phyloP scores from a whole-genome alignment of 2,329 filamentous ascomycete genomes.

The Trichoderma sp. region DNA sequence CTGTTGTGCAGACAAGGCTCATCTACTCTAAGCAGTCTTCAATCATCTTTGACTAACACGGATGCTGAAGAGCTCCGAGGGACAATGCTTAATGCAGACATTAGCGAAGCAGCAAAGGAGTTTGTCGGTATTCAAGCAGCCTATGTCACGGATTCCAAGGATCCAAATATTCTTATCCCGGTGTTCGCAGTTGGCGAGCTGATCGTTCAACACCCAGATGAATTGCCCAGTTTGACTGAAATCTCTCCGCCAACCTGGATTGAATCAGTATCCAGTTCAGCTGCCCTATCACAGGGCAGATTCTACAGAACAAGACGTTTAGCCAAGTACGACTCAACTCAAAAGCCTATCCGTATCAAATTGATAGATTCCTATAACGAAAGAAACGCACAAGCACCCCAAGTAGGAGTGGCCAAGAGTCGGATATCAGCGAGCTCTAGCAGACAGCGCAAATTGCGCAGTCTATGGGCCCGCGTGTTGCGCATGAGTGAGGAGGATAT shows the following conservation, averaged over 20 bases:
- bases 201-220: conserved; percentile 34
- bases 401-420: conserved; percentile 22
- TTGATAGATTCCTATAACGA: conserved; percentile 28
- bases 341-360: conserved; percentile 31
- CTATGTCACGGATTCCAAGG: conserved; percentile 42
- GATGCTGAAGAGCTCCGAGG: conserved; percentile 36
- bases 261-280: conserved; percentile 17
- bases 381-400: conserved; percentile 14
- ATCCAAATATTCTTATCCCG: conserved; percentile 38
- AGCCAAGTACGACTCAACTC: conserved; percentile 35
- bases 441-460: conserved; percentile 45
- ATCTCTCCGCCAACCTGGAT: background rate
- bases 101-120: conserved; percentile 24
- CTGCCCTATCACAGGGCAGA: conserved; percentile 16
- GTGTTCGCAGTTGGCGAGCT: conserved; percentile 45
- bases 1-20: conserved; percentile 45
- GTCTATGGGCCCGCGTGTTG: conserved; percentile 50
- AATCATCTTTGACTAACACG: conserved; percentile 31
- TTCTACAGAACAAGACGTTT: conserved; percentile 43
- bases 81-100: conserved; percentile 25
- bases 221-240: background rate
- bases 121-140: conserved; percentile 31
- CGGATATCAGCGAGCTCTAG: conserved; percentile 40
- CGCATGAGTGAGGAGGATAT: conserved; percentile 46
- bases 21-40: conserved; percentile 35